Evolutionary conservation across 2,329 filamentous ascomycete species (phyloP).

Genomic region (Pyricularia grisea): DNA sequence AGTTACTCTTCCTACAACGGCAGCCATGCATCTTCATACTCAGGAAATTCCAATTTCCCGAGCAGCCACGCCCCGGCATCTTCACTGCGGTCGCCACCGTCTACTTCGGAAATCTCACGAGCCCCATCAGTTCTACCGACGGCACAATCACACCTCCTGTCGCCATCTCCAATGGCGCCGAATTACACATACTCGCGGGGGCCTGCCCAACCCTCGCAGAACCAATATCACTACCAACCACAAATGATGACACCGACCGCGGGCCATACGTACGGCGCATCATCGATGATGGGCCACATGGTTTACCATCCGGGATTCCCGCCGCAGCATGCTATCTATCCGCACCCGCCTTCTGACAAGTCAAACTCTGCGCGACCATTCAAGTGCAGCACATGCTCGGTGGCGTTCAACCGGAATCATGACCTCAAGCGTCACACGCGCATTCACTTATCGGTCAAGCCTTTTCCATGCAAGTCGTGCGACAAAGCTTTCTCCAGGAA

Average conservation of each 20-base stretch:
- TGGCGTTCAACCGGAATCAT: constrained; percentile 80
- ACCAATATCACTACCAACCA: not conserved
- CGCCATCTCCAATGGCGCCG: not conserved
- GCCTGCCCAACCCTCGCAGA: not conserved
- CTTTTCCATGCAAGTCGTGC: constrained; percentile 83
- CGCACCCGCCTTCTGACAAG: not conserved
- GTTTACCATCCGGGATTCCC: not conserved
- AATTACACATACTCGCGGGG: not conserved
- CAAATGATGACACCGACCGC: not conserved
- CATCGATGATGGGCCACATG: not conserved
- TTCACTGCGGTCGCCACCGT: not conserved
- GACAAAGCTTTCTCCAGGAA: constrained; percentile 97
- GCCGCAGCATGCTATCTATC: not conserved
- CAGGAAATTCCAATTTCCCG: not conserved
- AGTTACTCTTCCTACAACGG: not conserved
- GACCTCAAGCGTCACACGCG: constrained; percentile 93
- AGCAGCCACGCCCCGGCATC: not conserved
- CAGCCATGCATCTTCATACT: not conserved
- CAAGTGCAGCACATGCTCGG: not conserved
- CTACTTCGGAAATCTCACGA: not conserved
- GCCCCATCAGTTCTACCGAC: not conserved
- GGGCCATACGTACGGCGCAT: not conserved
- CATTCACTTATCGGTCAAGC: constrained; percentile 92
- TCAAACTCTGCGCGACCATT: not conserved
- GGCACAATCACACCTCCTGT: not conserved